These are phyloP conservation scores for Penicillium sp. DNA, from an alignment of 2,329 filamentous ascomycete genomes.

Conservation along the genomic window DNA sequence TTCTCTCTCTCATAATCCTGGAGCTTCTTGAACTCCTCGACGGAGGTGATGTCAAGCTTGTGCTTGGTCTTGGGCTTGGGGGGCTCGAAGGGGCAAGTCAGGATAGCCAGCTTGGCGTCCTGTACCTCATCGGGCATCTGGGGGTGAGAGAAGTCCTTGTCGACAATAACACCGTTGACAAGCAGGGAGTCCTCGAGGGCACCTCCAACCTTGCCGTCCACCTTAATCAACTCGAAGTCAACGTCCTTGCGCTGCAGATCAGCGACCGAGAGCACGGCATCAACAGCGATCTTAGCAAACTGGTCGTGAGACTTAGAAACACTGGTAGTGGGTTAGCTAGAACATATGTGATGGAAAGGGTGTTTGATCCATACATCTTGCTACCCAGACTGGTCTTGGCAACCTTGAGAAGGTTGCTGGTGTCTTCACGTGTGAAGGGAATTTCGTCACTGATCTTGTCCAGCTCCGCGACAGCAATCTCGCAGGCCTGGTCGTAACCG, in stretches of 20 bases:
- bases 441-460: constrained; percentile 93
- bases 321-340: constrained; percentile 36
- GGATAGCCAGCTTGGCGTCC: constrained; percentile 95
- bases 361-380: constrained; percentile 70
- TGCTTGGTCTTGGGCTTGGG: constrained; percentile 99
- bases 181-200: constrained; percentile 90
- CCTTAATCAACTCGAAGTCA: constrained; percentile 98
- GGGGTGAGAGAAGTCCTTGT: constrained; percentile 99
- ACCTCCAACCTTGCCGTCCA: constrained; percentile 96
- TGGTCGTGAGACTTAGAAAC: constrained; percentile 98
- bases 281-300: constrained; percentile 95
- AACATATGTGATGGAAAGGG: not conserved
- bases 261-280: constrained; percentile 94
- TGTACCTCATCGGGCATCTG: constrained; percentile 97
- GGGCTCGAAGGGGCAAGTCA: constrained; percentile 97
- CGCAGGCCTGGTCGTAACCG: constrained; percentile 96
- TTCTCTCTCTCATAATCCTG: constrained; percentile 95
- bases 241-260: constrained; percentile 96
- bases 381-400: constrained; percentile 94
- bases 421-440: constrained; percentile 79
- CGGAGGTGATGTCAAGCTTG: constrained; percentile 94
- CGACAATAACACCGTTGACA: constrained; percentile 96
- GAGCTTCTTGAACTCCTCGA: constrained; percentile 98
- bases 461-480: constrained; percentile 90
- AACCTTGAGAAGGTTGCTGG: constrained; percentile 86